A percentile compares a stretch with the other conserved stretches of the same genome.
Conservation (phyloP, 2,329 filamentous ascomycete genomes). For the Metarhizium rileyi region DNA sequence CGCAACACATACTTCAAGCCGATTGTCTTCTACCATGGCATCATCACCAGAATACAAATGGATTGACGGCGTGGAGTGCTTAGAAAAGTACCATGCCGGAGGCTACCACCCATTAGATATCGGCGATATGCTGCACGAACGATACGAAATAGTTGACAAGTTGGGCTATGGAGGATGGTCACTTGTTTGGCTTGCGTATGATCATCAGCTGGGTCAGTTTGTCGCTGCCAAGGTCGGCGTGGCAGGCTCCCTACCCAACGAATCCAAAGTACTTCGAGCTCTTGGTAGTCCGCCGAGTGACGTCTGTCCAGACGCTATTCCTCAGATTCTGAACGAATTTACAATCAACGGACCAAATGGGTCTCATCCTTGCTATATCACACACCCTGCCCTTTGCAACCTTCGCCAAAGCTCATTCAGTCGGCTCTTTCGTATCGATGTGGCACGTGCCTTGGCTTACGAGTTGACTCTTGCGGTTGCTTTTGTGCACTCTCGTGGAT, state of each 20-base stretch:
- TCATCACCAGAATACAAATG: background rate
- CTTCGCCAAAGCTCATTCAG: constrained; percentile 10
- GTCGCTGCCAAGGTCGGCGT: constrained; percentile 6
- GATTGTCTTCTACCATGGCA: no score
- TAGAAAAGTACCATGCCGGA: background rate
- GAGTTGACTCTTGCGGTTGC: constrained; percentile 20
- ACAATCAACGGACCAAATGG: constrained; percentile 19
- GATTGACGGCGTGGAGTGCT: background rate
- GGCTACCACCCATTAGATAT: background rate
- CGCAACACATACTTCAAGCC: no score
- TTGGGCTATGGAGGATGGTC: constrained; percentile 8
- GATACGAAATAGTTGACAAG: constrained; percentile 10
- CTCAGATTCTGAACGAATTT: constrained; percentile 15
- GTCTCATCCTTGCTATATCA: constrained; percentile 18
- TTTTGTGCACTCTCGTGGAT: constrained; percentile 18
- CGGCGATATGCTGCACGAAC: background rate
- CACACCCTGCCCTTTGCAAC: constrained; percentile 15
- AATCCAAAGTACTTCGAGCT: background rate
- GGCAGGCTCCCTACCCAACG: constrained; percentile 4
- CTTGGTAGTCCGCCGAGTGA: background rate
- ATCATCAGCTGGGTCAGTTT: background rate
- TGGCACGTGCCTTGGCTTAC: constrained; percentile 17
- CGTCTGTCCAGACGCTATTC: constrained; percentile 4
- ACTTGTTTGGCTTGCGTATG: constrained; percentile 9
- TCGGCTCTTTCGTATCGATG: constrained; percentile 16